Conservation (phyloP, 306 rosid genomes). For the Vigna radiata region DNA sequence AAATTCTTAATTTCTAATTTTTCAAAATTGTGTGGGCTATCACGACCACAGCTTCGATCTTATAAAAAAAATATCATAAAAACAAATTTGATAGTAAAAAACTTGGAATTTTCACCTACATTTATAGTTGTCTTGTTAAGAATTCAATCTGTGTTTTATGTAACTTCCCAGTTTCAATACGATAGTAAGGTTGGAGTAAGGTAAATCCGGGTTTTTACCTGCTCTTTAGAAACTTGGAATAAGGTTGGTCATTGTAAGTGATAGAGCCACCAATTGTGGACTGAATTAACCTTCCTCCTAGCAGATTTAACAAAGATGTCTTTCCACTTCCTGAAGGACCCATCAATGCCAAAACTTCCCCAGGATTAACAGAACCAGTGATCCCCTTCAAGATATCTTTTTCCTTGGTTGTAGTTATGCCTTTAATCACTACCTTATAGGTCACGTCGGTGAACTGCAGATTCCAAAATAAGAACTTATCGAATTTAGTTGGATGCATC, state of each 20-base stretch:
- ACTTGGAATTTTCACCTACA: slow-evolving; percentile 42
- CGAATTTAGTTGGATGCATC: slow-evolving; percentile 29
- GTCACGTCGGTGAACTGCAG: slow-evolving; percentile 88
- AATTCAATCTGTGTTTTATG: background rate
- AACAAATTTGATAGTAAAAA: background rate
- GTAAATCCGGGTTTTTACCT: slow-evolving; percentile 47
- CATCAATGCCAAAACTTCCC: slow-evolving; percentile 96
- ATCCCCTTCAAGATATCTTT: slow-evolving; percentile 85
- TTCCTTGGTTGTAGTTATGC: slow-evolving; percentile 68
- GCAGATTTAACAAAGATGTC: slow-evolving; percentile 79
- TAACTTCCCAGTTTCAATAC: background rate
- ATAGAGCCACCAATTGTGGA: slow-evolving; percentile 68
- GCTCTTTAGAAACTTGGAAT: slow-evolving; percentile 83
- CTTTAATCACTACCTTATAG: slow-evolving; percentile 77
- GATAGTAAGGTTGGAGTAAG: slow-evolving; percentile 24
- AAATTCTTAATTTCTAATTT: background rate
- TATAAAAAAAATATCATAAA: background rate
- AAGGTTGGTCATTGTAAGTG: slow-evolving; percentile 81
- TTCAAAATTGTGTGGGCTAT: background rate
- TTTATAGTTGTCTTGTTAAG: background rate
- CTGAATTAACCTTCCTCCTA: slow-evolving; percentile 69
- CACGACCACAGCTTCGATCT: slow-evolving; percentile 1
- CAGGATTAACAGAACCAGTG: slow-evolving; percentile 81
- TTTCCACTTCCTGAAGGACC: slow-evolving; percentile 99
- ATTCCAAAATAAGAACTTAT: slow-evolving; percentile 26